Base-by-base conservation (phyloP, 164 flowering plant species). In the Macadamia tetraphylla region DNA sequence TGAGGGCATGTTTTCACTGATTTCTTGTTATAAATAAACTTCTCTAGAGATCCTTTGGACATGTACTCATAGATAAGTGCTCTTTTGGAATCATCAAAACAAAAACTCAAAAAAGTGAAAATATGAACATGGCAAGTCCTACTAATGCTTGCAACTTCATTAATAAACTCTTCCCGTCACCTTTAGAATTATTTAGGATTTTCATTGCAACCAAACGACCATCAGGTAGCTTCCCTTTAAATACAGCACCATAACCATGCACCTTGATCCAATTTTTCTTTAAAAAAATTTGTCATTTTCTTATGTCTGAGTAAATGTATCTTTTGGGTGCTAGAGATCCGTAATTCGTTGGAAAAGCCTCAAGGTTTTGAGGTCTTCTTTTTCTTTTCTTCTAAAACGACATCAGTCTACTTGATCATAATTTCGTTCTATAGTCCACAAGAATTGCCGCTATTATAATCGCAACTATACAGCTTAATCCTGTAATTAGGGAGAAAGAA, bases 11-110 rank as follows among this genome's bases (percentile, higher is more conserved):
- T 12, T 9, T n/a, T 6, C 13, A 6, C n/a, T 18, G 60, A n/a
- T 17, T 65, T 67, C 10, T 63, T 59, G 32, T 66, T 43, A 62
- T 30, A 72, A 52, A 83, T 79, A 71, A 70, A 81, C 65, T 77
- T 83, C n/a, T 80, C 80, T 9, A 82, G 76, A 48, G 83, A 82
- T 59, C 83, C 80, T 63, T 82, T 78, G 7, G 80, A 63, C 79
- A 82, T 74, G 65, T 72, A 82, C 61, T 82, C 83, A 35, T 80
- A 80, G 31, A 82, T 31, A 3, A 82, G 80, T 63, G 80, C 81
- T 70, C 83, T 76, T 61, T 71, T 78, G 0, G 32, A 14, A 6
- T 73, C 74, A 35, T 82, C 79, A n/a, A 75, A 63, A 64, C 83
- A 82, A 11, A 76, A 82, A 0, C 83, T 78, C 3, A 75, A 29